Evolutionary conservation across 305 asterid genomes (phyloP), one percentile per base, ranked within the genome.

Genomic region (Solanum hybrid): DNA sequence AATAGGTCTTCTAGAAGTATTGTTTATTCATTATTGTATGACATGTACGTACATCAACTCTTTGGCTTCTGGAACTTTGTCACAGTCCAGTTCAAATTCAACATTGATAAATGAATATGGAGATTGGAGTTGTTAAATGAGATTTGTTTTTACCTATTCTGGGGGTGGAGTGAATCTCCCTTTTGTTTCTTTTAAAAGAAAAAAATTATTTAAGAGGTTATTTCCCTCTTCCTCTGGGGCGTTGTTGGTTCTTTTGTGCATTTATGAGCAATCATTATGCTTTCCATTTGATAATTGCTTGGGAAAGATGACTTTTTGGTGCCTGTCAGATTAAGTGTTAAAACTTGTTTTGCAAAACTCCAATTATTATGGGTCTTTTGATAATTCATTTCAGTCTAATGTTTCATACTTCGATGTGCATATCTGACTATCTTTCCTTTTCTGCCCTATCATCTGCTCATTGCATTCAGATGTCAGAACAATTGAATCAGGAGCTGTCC

Each of bases 401-500:
- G n/a, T 81, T 36, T 89, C 77, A 66, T 89, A 1, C 76, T 71
- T 24, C 75, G 89, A 84, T 90, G 89, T 89, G 87, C 45, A 86
- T 73, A 66, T 86, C 87, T 87, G 90, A 92, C 76, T 85, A 85
- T 32, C 51, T 85, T 22, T n/a, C 36, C 22, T 17, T 32, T 72
- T 76, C 22, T 26, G 8, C 42, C 72, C 26, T 64, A 82, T 5
- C 51, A 22, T 32, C 78, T 82, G 51, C 51, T 85, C 34, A 35
- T 88, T 64, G 36, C 35, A 85, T 94, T 86, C 95, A 97, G 99
- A 97, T 97, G 99, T 94, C 99, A 7, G 98, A 94, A 93, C 99
- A 93, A 90, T 91, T 95, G 88, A 97, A 97, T 92, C 99, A 94
- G 92, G 99, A 94, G 91, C 88, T 95, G 24, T 94, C 98, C 77